phyloP scores from a whole-genome alignment of 805 yeast species.

The Schizosaccharomyces cryophilus region DNA sequence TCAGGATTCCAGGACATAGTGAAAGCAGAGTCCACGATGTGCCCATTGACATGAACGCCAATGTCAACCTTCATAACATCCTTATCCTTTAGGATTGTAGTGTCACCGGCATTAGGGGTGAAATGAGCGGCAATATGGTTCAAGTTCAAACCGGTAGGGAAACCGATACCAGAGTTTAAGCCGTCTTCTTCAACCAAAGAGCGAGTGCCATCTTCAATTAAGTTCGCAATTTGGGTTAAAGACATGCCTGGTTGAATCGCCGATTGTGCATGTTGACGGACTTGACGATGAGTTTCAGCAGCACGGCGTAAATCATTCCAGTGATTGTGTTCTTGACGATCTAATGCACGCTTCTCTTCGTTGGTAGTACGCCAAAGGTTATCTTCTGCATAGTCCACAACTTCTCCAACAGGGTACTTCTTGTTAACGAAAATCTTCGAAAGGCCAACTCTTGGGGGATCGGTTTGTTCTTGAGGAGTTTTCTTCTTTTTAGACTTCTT shows the following conservation, averaged over 20 bases:
- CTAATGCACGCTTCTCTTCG: slow-evolving; percentile 64
- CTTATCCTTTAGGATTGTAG: slow-evolving; percentile 49
- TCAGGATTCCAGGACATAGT: slow-evolving; percentile 68
- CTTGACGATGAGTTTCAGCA: slow-evolving; percentile 87
- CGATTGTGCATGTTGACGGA: slow-evolving; percentile 52
- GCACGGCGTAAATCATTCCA: slow-evolving; percentile 88
- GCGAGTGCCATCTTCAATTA: slow-evolving; percentile 66
- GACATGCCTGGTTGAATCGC: slow-evolving; percentile 75
- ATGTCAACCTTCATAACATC: slow-evolving; percentile 93
- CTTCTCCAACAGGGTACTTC: slow-evolving; percentile 66
- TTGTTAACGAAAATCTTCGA: slow-evolving; percentile 44
- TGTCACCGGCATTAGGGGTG: slow-evolving; percentile 91
- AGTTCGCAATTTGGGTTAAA: slow-evolving; percentile 70
- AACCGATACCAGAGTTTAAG: slow-evolving; percentile 64
- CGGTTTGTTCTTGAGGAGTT: slow-evolving; percentile 13
- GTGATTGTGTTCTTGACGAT: slow-evolving; percentile 29
- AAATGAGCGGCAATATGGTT: slow-evolving; percentile 94
- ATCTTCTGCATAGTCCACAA: slow-evolving; percentile 51
- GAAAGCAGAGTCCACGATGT: slow-evolving; percentile 83
- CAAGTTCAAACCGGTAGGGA: slow-evolving; percentile 90
- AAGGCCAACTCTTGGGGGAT: slow-evolving; percentile 34
- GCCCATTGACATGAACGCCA: slow-evolving; percentile 90
- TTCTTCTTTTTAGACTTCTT: slow-evolving; percentile 22
- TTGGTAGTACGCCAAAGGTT: slow-evolving; percentile 52
- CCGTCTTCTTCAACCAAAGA: slow-evolving; percentile 39